Evolutionary conservation across 805 yeast species (phyloP).

Genomic region (Kodamaea hsintzibuensis): DNA sequence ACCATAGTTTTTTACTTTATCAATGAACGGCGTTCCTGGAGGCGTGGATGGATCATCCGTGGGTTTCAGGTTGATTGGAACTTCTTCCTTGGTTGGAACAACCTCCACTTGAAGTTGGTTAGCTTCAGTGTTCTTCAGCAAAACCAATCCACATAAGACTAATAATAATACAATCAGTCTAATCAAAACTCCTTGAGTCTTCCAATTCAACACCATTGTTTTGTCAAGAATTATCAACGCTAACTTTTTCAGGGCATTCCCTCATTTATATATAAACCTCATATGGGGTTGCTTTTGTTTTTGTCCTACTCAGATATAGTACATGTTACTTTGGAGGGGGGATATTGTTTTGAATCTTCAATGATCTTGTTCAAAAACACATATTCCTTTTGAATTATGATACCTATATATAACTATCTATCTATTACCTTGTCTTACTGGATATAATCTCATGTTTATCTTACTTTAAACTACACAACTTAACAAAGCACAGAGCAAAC

Average conservation of each 20-base stretch:
- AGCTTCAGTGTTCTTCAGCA: background rate
- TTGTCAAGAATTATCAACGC: background rate
- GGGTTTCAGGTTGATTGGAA: background rate
- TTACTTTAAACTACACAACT: no score
- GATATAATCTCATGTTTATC: no score
- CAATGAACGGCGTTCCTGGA: background rate
- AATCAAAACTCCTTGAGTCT: background rate
- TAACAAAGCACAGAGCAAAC: no score
- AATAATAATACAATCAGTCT: background rate
- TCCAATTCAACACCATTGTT: background rate
- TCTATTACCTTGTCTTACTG: no score
- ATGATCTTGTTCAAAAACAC: no score
- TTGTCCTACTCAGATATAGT: background rate
- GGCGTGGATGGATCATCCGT: background rate
- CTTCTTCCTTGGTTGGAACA: background rate
- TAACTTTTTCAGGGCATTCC: background rate
- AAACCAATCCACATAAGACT: background rate
- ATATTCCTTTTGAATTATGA: no score
- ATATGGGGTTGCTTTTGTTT: background rate
- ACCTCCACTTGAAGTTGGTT: background rate
- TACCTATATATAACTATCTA: no score
- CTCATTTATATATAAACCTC: background rate
- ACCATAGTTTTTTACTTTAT: background rate
- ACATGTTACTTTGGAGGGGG: no score
- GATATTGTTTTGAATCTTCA: no score